Evolutionary conservation across 352 stramenopile genomes (phyloP).

Genomic region (Phytopythium aichiense): DNA sequence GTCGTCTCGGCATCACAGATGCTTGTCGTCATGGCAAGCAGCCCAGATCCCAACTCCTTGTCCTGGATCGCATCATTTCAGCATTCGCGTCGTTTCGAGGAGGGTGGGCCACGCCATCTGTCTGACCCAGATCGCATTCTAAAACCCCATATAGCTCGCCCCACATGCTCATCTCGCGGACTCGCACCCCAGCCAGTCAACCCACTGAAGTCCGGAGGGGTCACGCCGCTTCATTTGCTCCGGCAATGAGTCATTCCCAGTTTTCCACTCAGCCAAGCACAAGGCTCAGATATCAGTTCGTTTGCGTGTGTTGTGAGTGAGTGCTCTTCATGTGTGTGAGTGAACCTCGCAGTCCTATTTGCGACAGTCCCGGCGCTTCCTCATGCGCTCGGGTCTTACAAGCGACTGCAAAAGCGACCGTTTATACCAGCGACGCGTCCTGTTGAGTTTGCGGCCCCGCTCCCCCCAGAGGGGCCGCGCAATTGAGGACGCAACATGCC

Average conservation of each 20-base stretch:
- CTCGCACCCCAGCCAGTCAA: not conserved
- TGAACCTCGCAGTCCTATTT: constrained; percentile 67
- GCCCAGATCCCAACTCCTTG: too few relatives aligned
- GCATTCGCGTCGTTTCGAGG: not conserved
- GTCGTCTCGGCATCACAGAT: too few relatives aligned
- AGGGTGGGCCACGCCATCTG: not conserved
- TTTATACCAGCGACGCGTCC: constrained; percentile 81
- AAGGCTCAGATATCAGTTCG: not conserved
- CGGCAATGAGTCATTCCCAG: not conserved
- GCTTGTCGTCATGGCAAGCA: too few relatives aligned
- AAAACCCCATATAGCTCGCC: not conserved
- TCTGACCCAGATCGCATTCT: not conserved
- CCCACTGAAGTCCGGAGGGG: not conserved
- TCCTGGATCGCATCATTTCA: too few relatives aligned
- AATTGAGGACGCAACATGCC: constrained; percentile 81
- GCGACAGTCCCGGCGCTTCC: constrained; percentile 65
- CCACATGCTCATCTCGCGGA: not conserved
- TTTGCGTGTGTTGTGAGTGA: not conserved
- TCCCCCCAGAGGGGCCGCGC: constrained; percentile 56
- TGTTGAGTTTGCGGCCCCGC: constrained; percentile 82
- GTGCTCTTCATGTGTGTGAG: not conserved
- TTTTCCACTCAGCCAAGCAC: not conserved
- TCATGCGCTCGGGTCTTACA: constrained; percentile 81
- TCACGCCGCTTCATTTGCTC: not conserved
- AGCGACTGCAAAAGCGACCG: constrained; percentile 78